These are phyloP conservation scores for Mycena galopus DNA, from an alignment of 768 basidiomycete genomes.

Conservation along the genomic window DNA sequence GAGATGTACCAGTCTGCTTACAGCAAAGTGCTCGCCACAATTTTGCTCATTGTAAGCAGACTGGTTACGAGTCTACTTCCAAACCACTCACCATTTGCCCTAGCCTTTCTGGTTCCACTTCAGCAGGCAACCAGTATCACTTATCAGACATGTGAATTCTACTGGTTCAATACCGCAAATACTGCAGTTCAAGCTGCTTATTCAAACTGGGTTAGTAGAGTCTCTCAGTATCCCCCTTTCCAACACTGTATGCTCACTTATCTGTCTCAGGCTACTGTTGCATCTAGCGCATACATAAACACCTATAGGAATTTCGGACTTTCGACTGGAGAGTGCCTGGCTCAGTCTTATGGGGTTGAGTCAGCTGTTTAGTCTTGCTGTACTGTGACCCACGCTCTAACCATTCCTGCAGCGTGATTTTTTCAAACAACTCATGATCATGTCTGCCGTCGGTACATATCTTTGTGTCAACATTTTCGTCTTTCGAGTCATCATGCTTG, in stretches of 20 bases:
- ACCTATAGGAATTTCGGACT: background rate
- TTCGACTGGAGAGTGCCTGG: conserved; percentile 11
- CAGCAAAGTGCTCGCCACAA: no score
- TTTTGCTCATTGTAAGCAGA: no score
- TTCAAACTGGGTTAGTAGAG: conserved; percentile 6
- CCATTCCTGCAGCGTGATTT: conserved; percentile 4
- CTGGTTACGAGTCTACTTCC: no score
- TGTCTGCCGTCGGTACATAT: conserved; percentile 3
- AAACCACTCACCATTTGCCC: background rate
- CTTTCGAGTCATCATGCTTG: no score
- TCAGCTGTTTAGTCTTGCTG: conserved; percentile 10
- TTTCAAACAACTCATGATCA: background rate
- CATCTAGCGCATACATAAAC: conserved; percentile 8
- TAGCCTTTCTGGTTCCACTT: background rate
- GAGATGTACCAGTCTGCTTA: no score
- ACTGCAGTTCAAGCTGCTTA: conserved; percentile 1
- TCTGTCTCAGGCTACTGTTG: conserved; percentile 7
- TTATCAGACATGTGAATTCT: conserved; percentile 10
- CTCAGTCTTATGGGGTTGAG: background rate
- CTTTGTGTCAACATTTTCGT: no score
- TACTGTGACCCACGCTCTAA: conserved; percentile 14
- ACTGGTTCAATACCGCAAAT: background rate
- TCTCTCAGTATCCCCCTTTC: conserved; percentile 1
- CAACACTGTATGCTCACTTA: conserved; percentile 5
- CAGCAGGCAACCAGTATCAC: background rate